Conservation (phyloP, 768 basidiomycete species). For the Mycena olivaceomarginata region DNA sequence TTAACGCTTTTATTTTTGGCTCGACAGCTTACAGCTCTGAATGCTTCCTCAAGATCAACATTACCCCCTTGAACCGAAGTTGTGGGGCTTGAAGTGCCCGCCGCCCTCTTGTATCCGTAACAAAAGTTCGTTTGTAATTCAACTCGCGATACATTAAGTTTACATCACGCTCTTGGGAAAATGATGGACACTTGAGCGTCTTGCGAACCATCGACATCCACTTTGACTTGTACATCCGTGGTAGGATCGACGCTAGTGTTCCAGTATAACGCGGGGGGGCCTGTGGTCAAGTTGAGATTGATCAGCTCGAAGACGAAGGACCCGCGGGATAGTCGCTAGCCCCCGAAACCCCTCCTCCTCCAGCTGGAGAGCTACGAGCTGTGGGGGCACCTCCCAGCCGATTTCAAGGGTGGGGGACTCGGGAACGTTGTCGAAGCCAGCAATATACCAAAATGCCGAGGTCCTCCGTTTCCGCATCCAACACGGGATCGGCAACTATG, state of each 20-base stretch:
- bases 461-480: constrained; percentile 12
- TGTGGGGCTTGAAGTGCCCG: constrained; percentile 2
- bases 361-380: constrained; percentile 20
- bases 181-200: constrained; percentile 26
- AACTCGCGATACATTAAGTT: constrained; percentile 9
- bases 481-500: constrained; percentile 12
- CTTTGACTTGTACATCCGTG: constrained; percentile 21
- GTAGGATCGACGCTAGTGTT: constrained; percentile 21
- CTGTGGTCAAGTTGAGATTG: background rate
- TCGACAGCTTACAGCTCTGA: constrained; percentile 16
- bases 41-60: constrained; percentile 16
- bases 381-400: constrained; percentile 24
- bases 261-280: constrained; percentile 21
- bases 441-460: constrained; percentile 21
- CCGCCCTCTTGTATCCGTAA: constrained; percentile 9
- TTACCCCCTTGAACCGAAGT: constrained; percentile 1
- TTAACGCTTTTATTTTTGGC: constrained; percentile 11
- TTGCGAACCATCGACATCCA: constrained; percentile 27
- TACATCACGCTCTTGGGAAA: constrained; percentile 7
- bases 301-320: too few species aligned
- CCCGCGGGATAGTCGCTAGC: constrained; percentile 30
- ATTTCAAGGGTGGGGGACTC: constrained; percentile 21
- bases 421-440: constrained; percentile 11
- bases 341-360: constrained; percentile 28
- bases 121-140: background rate